Percentiles rank a stretch among this genome's conserved stretches.
Evolutionary conservation across 2,329 filamentous ascomycete genomes (phyloP).

Genomic region (Phoma sp.): DNA sequence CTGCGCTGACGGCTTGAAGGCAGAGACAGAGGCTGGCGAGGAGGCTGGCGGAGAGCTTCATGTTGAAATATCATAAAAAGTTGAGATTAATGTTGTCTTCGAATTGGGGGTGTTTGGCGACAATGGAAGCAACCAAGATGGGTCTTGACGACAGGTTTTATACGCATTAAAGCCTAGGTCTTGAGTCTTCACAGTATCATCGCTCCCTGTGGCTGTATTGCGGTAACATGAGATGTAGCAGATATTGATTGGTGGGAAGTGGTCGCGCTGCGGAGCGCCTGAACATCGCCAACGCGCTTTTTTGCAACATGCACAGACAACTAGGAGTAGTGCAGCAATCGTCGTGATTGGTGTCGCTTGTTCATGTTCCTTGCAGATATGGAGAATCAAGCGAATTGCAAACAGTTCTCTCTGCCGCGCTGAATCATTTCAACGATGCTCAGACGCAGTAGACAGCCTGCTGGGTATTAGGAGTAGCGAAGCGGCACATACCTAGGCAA

Average conservation of each 20-base stretch:
- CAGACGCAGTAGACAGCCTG: neutral
- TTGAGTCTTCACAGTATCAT: neutral
- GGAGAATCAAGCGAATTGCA: neutral
- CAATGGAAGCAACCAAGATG: neutral
- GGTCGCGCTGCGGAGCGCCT: neutral
- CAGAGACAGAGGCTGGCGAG: neutral
- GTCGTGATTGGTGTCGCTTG: neutral
- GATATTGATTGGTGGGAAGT: neutral
- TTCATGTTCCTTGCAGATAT: neutral
- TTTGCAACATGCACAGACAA: neutral
- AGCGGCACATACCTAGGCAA: neutral
- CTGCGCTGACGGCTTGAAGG: neutral
- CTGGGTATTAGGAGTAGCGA: neutral
- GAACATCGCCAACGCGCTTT: neutral
- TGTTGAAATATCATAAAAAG: neutral
- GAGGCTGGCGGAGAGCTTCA: neutral
- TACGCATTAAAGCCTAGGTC: neutral
- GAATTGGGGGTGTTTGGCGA: neutral
- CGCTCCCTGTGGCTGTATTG: neutral
- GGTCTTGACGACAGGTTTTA: neutral
- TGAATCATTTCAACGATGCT: neutral
- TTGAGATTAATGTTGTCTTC: neutral
- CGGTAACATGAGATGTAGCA: neutral
- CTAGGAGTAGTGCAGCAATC: neutral
- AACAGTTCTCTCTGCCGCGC: neutral